Conservation (phyloP, 2,329 filamentous ascomycete genomes). For the Penicillium aurantiogriseum region DNA sequence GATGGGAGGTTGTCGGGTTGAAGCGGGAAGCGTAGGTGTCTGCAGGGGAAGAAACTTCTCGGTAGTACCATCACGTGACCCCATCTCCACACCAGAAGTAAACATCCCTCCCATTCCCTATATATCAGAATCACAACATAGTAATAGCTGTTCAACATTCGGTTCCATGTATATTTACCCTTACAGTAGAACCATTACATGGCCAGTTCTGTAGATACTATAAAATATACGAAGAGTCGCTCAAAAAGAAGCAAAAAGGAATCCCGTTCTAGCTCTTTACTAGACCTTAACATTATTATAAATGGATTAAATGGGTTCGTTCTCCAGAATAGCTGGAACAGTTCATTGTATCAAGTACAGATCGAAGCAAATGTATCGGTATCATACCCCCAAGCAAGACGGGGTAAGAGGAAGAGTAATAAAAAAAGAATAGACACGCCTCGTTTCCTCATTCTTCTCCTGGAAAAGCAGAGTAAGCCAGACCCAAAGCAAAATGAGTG, state of each 20-base stretch:
- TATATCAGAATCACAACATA: neutral
- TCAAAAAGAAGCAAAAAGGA: neutral
- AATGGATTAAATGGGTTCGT: neutral
- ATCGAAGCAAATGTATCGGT: constrained; percentile 23
- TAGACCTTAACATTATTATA: neutral
- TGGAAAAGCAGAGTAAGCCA: constrained; percentile 4
- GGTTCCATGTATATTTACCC: neutral
- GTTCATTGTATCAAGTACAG: constrained; percentile 21
- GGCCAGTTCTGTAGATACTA: no score
- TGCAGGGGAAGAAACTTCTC: constrained; percentile 35
- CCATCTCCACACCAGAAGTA: neutral
- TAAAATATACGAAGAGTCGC: neutral
- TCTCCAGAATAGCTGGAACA: constrained; percentile 1
- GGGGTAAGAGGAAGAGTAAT: constrained; percentile 13
- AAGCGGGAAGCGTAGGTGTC: constrained; percentile 15
- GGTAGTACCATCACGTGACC: constrained; percentile 26
- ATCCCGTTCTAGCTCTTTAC: neutral
- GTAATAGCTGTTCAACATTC: neutral
- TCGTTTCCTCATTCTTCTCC: constrained; percentile 10
- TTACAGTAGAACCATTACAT: no score
- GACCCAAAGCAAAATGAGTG: constrained; percentile 2
- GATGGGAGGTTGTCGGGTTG: constrained; percentile 11
- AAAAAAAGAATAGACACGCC: constrained; percentile 15
- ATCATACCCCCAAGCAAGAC: constrained; percentile 19
- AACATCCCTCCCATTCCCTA: neutral